phyloP scores from a whole-genome alignment of 164 flowering plant species.

The Stephania japonica region DNA sequence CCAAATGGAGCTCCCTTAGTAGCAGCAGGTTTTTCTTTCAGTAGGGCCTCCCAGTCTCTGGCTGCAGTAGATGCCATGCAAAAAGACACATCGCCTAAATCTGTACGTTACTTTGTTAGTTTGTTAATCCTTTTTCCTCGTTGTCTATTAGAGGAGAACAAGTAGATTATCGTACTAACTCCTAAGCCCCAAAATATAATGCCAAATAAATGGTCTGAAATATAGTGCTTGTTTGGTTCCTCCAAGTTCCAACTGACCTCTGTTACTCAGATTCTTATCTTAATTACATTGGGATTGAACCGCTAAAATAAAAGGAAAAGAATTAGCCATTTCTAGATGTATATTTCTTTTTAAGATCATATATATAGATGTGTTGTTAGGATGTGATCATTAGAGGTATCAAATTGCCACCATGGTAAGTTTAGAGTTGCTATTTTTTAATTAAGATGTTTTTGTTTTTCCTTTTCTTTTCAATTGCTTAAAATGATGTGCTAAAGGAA shows the following conservation, averaged over 20 bases:
- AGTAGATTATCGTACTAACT: background rate
- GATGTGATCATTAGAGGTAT: too few relatives aligned
- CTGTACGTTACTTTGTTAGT: constrained; percentile 18
- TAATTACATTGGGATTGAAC: background rate
- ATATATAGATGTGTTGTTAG: too few relatives aligned
- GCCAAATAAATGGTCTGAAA: background rate
- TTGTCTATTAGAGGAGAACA: background rate
- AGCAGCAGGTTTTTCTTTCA: constrained; percentile 23
- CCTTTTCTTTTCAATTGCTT: background rate
- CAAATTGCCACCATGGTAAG: background rate
- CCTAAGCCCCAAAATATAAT: background rate
- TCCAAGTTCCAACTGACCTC: background rate
- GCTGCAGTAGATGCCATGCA: constrained; percentile 15
- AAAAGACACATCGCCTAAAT: constrained; percentile 13
- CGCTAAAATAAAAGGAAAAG: too few relatives aligned
- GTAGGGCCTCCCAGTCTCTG: constrained; percentile 12
- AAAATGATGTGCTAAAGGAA: background rate
- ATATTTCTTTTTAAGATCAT: too few relatives aligned
- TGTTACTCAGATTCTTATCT: background rate
- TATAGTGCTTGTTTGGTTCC: background rate
- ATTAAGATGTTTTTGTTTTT: too few relatives aligned
- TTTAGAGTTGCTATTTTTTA: background rate
- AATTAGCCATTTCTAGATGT: background rate
- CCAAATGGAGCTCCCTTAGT: constrained; percentile 17
- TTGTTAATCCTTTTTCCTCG: background rate